Evolutionary conservation across 2,329 filamentous ascomycete genomes (phyloP).

Genomic region (Monilinia aucupariae): DNA sequence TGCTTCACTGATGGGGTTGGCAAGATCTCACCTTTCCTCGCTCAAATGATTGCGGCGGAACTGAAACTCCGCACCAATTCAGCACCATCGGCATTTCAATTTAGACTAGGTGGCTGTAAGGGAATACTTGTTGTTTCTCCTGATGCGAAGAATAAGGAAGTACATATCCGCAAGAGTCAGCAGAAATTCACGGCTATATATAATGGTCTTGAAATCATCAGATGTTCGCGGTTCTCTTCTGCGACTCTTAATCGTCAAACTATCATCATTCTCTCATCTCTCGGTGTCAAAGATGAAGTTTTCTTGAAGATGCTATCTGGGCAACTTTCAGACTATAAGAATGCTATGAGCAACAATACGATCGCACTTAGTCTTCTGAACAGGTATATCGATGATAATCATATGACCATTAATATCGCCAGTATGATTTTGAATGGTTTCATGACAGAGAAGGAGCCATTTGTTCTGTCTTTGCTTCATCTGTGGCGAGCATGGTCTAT

Average conservation of each 20-base stretch:
- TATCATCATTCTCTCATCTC: constrained; percentile 73
- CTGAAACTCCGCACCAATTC: constrained; percentile 55
- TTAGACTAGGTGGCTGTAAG: constrained; percentile 88
- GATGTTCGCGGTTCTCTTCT: constrained; percentile 67
- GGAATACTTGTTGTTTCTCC: constrained; percentile 77
- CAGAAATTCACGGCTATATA: constrained; percentile 73
- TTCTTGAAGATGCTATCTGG: constrained; percentile 63
- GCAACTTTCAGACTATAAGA: constrained; percentile 64
- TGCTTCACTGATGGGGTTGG: constrained; percentile 91
- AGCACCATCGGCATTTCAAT: constrained; percentile 80
- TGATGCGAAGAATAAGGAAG: constrained; percentile 57
- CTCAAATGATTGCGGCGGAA: constrained; percentile 66
- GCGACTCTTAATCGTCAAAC: constrained; percentile 86
- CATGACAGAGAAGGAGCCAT: constrained; percentile 68
- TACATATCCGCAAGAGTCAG: constrained; percentile 79
- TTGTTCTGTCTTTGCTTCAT: constrained; percentile 69
- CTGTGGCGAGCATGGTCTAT: constrained; percentile 88
- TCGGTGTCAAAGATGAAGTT: constrained; percentile 63
- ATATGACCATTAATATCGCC: constrained; percentile 68
- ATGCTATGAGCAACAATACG: constrained; percentile 60
- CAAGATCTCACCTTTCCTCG: constrained; percentile 77
- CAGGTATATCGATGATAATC: constrained; percentile 78
- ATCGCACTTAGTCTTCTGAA: constrained; percentile 64
- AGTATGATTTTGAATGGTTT: constrained; percentile 77
- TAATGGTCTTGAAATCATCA: constrained; percentile 77